Evolutionary conservation across 768 basidiomycete genomes (phyloP), one percentile per base, ranked within the genome.

Genomic region (Suillus variegatus): DNA sequence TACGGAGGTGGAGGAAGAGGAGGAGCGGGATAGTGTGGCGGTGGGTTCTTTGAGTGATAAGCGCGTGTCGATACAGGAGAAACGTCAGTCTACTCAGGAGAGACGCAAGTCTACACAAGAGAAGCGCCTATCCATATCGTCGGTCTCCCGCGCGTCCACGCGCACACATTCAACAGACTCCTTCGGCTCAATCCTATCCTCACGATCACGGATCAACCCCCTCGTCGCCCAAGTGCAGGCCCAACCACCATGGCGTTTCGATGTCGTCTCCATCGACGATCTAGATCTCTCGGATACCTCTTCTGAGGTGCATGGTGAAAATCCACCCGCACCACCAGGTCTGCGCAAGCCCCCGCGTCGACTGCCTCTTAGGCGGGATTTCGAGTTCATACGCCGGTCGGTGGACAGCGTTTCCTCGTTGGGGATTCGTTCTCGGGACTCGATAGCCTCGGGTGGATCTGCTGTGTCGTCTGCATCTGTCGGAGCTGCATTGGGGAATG

Each of bases 261-360:
- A 93, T 65, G 84, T 92, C 55, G 89, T 89, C 25, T 90, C 91
- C 7, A 86, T 93, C 56, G 91, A 93, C 71, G 92, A 93, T 47
- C 77, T 92, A 49, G 91, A 93, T 64, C 77, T 93, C n/a, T 93
- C 92, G 1, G 92, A 93, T 72, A 84, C 86, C 1, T 91, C 89
- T 16, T 91, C 90, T 1, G 83, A 87, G 47, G 74, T 79, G 38
- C 80, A 82, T 22, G 77, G 68, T 13, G 80, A 74, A 43, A 77
- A 70, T 3, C 80, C 81, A 6, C 72, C 81, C 40, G 76, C 77
- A 1, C 84, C 83, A 0, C 82, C 84, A 9, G 88, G 87, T n/a
- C 74, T 89, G 62, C 81, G 85, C 57, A 85, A 83, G 67, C 77
- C 77, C 1, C 79, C 81, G 8, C 83, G 87, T 32, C 86, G 86